Conservation (phyloP, 768 basidiomycete species). For the Daedaleopsis sinensis region DNA sequence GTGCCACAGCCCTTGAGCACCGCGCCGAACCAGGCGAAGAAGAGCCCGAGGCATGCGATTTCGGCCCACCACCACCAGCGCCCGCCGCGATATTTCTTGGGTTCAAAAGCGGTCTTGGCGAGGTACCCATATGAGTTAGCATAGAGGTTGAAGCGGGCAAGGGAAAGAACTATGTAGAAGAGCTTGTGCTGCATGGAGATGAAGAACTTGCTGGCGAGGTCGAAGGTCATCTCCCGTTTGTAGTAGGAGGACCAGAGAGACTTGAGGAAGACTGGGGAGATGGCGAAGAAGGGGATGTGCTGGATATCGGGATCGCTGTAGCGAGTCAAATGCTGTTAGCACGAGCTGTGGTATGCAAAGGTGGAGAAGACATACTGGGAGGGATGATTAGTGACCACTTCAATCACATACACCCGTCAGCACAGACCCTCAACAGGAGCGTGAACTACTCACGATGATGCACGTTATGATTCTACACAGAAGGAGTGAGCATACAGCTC, state of each 20-base stretch:
- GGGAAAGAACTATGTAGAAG: slow-evolving; percentile 88
- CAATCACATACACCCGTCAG: slow-evolving; percentile 7
- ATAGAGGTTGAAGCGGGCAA: slow-evolving; percentile 96
- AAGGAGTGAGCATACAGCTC: slow-evolving; percentile 4
- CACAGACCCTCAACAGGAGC: slow-evolving; percentile 3
- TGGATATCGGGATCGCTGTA: slow-evolving; percentile 81
- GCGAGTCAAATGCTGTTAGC: neutral
- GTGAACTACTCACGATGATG: slow-evolving; percentile 78
- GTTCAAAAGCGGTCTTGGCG: slow-evolving; percentile 63
- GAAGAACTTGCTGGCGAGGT: slow-evolving; percentile 64
- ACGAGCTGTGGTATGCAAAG: neutral
- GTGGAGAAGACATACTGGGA: slow-evolving; percentile 67
- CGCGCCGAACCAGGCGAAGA: slow-evolving; percentile 85
- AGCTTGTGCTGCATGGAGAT: slow-evolving; percentile 86
- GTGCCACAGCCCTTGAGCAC: slow-evolving; percentile 72
- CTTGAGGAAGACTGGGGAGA: slow-evolving; percentile 83
- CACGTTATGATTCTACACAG: slow-evolving; percentile 83
- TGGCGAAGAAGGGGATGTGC: slow-evolving; percentile 93
- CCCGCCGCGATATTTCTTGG: slow-evolving; percentile 65
- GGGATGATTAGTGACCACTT: slow-evolving; percentile 97
- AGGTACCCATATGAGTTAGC: slow-evolving; percentile 82
- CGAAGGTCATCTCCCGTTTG: slow-evolving; percentile 82
- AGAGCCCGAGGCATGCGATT: slow-evolving; percentile 72
- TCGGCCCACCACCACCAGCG: slow-evolving; percentile 83
- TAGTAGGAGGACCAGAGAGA: slow-evolving; percentile 95